A percentile compares a stretch with the other conserved stretches of the same genome.
Conservation (phyloP, 495 filamentous ascomycete species). For the Penicillium bialowiezense region DNA sequence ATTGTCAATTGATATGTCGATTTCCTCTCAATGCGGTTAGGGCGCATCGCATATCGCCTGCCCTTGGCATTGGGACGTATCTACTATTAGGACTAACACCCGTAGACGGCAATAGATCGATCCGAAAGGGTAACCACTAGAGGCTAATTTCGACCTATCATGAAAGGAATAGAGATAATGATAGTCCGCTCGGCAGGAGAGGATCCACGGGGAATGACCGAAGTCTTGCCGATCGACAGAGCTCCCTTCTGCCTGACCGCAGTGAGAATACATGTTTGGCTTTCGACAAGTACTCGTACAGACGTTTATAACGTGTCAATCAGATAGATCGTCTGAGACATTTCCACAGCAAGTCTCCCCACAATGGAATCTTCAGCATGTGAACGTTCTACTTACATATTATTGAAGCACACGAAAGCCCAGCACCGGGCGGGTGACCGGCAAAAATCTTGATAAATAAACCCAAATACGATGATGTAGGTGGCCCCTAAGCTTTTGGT, state of each 20-base stretch:
- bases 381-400: too few species aligned
- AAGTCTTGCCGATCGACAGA: constrained; percentile 1
- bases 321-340: not conserved
- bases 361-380: too few species aligned
- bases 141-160: not conserved
- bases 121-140: not conserved
- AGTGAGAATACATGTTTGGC: not conserved
- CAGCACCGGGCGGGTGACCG: too few species aligned
- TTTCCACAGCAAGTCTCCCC: not conserved
- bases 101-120: not conserved
- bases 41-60: too few species aligned
- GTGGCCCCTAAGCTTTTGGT: constrained; percentile 1
- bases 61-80: too few species aligned
- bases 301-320: not conserved
- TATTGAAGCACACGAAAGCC: too few species aligned
- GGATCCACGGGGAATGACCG: not conserved
- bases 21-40: too few species aligned
- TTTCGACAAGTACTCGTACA: not conserved
- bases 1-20: too few species aligned
- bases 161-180: not conserved
- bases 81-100: too few species aligned
- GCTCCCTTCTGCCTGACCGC: not conserved
- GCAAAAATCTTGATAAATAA: too few species aligned
- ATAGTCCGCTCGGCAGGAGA: not conserved
- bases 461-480: not conserved